Base-by-base conservation (phyloP, 169 alveolate genomes). In the Eimeria praecox region DNA sequence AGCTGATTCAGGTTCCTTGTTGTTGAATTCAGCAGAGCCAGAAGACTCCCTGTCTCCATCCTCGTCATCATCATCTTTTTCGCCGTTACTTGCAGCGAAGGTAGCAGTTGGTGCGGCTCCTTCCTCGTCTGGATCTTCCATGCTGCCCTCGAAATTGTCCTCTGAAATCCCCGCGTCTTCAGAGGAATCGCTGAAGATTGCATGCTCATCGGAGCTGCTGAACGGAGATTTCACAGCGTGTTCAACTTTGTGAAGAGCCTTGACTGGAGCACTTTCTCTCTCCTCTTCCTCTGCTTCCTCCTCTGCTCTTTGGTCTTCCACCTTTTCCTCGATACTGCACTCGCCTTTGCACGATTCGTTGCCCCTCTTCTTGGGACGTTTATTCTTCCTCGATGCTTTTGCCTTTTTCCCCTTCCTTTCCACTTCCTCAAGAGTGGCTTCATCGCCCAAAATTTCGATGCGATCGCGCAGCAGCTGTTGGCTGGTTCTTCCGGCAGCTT, bases 31-130 rank as follows among this genome's bases (percentile, higher is more conserved):
- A 73, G 64, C 66, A 30, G 44, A 82, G 2, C 71, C 73, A 27
- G 27, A 44, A 6, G 90, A 0, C 38, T 35, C 78, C 6, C 40
- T 80, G 14, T 56, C 40, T 2, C 12, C 92, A 27, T 85, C 44
- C 2, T 85, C 91, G 54, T 56, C 82, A 30, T 86, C 92, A 35
- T 59, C 92, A 38, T 86, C 80, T 1, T 59, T 33, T 18, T 35
- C 91, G 30, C 46, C 52, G 38, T 10, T 20, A 56, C 30, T 86
- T 38, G 20, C 22, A n/a, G 80, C 10, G 24, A 86, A 56, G 27
- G 59, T 9, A 22, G 75, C 1, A 3, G 30, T 30, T 20, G 22
- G 14, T 30, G 56, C 2, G 27, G 46, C 69, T 22, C 40, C 42
- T 22, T 62, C 82, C 35, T 59, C 80, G 62, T 56, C 59, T 30